Base-by-base conservation (phyloP, 768 basidiomycete species). In the Daedaleopsis nitida region DNA sequence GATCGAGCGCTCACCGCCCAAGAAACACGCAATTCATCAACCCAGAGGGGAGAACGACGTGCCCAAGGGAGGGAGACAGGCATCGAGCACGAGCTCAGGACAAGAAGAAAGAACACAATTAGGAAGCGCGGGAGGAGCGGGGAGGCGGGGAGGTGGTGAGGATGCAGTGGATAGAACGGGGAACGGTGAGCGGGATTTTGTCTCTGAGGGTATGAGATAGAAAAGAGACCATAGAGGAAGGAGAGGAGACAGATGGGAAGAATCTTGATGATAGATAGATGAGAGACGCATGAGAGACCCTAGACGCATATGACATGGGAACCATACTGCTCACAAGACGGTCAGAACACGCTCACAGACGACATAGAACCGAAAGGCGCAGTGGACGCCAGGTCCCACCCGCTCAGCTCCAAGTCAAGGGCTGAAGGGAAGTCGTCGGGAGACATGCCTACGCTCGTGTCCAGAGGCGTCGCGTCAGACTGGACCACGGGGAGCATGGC, bases 1-100 rank as follows among this genome's bases (percentile, higher is more conserved):
- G 49, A 65, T 60, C 68, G 69, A 80, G 79, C 81, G 81, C 81
- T 82, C 81, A 83, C 81, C 76, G 68, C 66, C 71, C 54, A 59
- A 62, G 66, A 64, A 58, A 59, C 67, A 65, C 52, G 58, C 69
- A 71, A 72, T 78, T 81, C 81, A 66, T 82, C 81, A 72, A 69
- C 80, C 81, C 81, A 74, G 65, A 65, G 75, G 78, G 80, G 80
- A 83, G 78, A 81, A 76, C 62, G 68, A 50, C 55, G 57, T 19
- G 34, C 45, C 45, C 58, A 54, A 43, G 52, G 65, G 65, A 63
- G 66, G 71, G 70, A 75, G 71, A 75, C 74, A 66, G 57, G 74
- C 72, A 69, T 70, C 69, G 65, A 60, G 50, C 48, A 45, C 44
- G 24, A n/a, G 56, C 27, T 60, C 51, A 47, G 39, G 13, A 37